phyloP scores from a whole-genome alignment of 2,329 filamentous ascomycete genomes.

The Mollisiaceae sp. region DNA sequence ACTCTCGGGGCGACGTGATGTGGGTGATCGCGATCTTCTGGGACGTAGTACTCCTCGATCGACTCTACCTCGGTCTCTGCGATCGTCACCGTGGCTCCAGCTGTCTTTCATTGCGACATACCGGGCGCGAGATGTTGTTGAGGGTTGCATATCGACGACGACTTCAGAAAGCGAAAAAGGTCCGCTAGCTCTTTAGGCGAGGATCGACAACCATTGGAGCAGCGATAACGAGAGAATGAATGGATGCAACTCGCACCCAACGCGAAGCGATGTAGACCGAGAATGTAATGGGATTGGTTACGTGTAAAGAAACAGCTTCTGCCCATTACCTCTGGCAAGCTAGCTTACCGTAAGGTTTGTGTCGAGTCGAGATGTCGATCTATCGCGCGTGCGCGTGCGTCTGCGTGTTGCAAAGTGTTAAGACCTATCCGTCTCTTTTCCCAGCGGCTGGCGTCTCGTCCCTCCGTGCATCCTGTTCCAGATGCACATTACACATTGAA shows the following conservation, averaged over 20 bases:
- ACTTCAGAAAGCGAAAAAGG: conserved; percentile 6
- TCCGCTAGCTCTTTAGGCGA: not conserved
- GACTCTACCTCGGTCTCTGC: conserved; percentile 49
- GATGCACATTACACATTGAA: conserved; percentile 31
- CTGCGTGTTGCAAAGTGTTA: conserved; percentile 7
- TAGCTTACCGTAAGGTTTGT: conserved; percentile 23
- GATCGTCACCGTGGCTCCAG: conserved; percentile 48
- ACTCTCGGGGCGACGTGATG: conserved; percentile 43
- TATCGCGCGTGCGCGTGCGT: not conserved
- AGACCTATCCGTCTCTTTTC: conserved; percentile 4
- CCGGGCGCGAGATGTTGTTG: conserved; percentile 38
- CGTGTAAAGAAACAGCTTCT: conserved; percentile 17
- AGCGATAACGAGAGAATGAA: conserved; percentile 1
- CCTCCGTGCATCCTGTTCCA: conserved; percentile 13
- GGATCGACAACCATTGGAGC: not conserved
- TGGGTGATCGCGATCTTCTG: conserved; percentile 45
- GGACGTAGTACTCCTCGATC: conserved; percentile 45
- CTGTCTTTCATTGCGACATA: conserved; percentile 51
- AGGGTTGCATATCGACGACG: conserved; percentile 9
- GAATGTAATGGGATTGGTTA: conserved; percentile 4
- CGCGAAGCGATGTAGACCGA: conserved; percentile 6
- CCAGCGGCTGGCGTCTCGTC: conserved; percentile 4
- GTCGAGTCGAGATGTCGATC: not conserved
- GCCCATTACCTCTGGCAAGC: conserved; percentile 18
- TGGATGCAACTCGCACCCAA: conserved; percentile 4